Conservation (phyloP, 2,329 filamentous ascomycete genomes). For the Penicillium freii region DNA sequence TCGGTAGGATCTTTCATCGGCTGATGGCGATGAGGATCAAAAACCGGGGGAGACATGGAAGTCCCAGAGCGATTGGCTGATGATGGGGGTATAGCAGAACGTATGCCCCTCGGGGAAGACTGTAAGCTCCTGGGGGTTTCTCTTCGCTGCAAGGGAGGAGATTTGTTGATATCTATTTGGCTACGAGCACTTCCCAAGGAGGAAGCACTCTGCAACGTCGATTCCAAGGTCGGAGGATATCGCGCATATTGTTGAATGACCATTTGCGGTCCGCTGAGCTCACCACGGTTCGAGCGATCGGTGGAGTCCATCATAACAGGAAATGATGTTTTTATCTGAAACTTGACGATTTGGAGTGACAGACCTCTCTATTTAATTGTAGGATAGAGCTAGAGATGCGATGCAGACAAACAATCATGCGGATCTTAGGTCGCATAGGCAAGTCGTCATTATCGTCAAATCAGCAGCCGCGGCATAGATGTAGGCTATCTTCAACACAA, state of each 20-base stretch:
- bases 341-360: not conserved
- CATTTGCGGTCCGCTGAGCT: slow-evolving; percentile 28
- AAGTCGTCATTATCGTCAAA: slow-evolving; percentile 7
- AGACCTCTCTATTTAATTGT: not conserved
- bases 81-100: slow-evolving; percentile 28
- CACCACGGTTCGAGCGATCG: slow-evolving; percentile 26
- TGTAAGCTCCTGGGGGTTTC: slow-evolving; percentile 40
- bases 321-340: slow-evolving; percentile 35
- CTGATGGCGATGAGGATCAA: slow-evolving; percentile 32
- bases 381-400: slow-evolving; percentile 1
- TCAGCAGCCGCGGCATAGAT: slow-evolving; percentile 2
- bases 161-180: slow-evolving; percentile 32
- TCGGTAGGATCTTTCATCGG: slow-evolving; percentile 33
- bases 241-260: slow-evolving; percentile 42
- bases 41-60: slow-evolving; percentile 43
- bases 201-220: slow-evolving; percentile 38
- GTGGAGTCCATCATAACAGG: slow-evolving; percentile 28
- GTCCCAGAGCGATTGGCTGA: slow-evolving; percentile 33
- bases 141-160: slow-evolving; percentile 40
- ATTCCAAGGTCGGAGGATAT: slow-evolving; percentile 37
- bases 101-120: slow-evolving; percentile 37
- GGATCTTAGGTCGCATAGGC: slow-evolving; percentile 8
- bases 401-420: slow-evolving; percentile 11
- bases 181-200: slow-evolving; percentile 37
- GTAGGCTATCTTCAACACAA: slow-evolving; percentile 1